Percentiles rank a stretch among this genome's conserved stretches.
These are phyloP conservation scores for Oryza glumipatula DNA, from an alignment of 176 grass and related monocot species.

Conservation along the genomic window DNA sequence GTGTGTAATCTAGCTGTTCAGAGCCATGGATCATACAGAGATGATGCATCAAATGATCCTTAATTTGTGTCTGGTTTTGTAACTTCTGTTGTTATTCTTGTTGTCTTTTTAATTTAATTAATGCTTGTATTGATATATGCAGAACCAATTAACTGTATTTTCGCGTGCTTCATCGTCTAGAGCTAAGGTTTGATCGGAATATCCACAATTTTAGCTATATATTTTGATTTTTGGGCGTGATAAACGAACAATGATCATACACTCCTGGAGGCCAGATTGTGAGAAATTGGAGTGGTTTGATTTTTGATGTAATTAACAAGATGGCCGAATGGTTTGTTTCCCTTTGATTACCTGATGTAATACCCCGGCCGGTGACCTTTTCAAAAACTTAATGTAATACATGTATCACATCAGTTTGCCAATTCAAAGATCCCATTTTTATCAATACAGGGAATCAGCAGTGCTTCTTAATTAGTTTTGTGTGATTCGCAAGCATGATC, in stretches of 20 bases:
- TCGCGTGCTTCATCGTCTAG: no score
- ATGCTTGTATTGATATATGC: neutral
- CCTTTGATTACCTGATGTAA: neutral
- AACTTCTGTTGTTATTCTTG: constrained; percentile 3
- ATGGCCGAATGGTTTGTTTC: neutral
- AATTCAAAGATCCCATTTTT: neutral
- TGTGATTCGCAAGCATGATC: neutral
- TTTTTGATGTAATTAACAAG: no score
- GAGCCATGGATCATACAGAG: neutral
- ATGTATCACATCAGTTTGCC: neutral
- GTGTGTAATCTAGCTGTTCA: neutral
- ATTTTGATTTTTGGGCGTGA: neutral
- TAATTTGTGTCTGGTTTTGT: constrained; percentile 23
- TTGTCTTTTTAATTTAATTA: constrained; percentile 12
- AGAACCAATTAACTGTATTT: neutral
- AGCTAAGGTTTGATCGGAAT: no score
- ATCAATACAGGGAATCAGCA: neutral
- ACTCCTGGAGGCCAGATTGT: no score
- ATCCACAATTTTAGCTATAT: neutral
- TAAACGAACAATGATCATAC: no score
- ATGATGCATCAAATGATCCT: neutral
- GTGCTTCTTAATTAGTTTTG: neutral
- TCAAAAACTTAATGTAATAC: neutral
- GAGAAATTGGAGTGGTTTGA: no score
- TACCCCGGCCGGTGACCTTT: neutral